phyloP scores from a whole-genome alignment of 345 rosid genomes.

The Moricandia arvensis region DNA sequence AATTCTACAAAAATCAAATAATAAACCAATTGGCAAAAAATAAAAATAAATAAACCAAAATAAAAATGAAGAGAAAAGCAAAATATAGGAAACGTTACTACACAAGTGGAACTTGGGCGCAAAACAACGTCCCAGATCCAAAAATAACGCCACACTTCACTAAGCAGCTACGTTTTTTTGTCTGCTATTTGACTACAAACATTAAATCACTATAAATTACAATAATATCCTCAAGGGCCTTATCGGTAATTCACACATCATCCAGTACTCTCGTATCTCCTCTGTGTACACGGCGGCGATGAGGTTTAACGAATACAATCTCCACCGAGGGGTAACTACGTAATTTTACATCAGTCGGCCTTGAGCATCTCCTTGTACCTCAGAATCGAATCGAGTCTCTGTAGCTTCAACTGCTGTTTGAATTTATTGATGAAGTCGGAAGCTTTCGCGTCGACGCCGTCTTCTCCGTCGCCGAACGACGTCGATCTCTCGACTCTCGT shows the following conservation, averaged over 20 bases:
- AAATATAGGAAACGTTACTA: constrained; percentile 13
- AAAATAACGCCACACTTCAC: constrained; percentile 33
- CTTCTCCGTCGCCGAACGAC: constrained; percentile 34
- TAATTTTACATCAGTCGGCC: not conserved
- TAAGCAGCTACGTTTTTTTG: not conserved
- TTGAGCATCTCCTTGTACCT: constrained; percentile 42
- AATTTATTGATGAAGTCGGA: constrained; percentile 42
- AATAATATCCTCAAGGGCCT: constrained; percentile 15
- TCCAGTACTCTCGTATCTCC: not conserved
- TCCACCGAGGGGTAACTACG: not conserved
- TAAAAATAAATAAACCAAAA: too few species aligned
- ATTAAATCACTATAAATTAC: constrained; percentile 16
- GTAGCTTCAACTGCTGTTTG: constrained; percentile 41
- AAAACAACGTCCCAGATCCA: constrained; percentile 35
- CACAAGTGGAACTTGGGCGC: constrained; percentile 15
- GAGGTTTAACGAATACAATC: not conserved
- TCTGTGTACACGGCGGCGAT: not conserved
- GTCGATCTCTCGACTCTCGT: constrained; percentile 31
- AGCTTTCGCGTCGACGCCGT: constrained; percentile 42
- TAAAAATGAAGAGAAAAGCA: too few species aligned
- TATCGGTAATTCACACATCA: not conserved
- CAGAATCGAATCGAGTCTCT: constrained; percentile 41
- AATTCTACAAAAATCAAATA: too few species aligned
- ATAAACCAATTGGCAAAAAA: too few species aligned
- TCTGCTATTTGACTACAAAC: not conserved